phyloP scores from a whole-genome alignment of 208 protist genomes.

The Wallacemonas collosoma region DNA sequence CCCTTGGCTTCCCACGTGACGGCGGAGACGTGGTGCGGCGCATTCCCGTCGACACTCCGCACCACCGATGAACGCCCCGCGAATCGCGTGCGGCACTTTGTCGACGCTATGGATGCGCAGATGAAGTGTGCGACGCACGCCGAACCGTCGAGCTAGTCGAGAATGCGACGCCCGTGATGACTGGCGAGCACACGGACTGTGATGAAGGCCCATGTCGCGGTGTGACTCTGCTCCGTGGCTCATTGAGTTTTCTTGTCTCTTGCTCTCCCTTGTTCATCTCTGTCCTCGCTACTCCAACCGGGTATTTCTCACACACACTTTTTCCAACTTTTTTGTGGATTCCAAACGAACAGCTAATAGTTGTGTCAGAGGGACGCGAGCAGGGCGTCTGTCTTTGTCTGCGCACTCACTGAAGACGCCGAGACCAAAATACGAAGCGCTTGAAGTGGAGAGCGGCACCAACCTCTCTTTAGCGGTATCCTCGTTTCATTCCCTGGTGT shows the following conservation, averaged over 20 bases:
- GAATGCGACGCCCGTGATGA: neutral
- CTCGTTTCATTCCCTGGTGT: conserved; percentile 8
- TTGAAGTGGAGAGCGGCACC: neutral
- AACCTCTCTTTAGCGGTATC: conserved; percentile 21
- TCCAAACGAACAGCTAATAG: too few species aligned
- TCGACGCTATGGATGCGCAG: conserved; percentile 35
- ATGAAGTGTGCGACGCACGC: conserved; percentile 26
- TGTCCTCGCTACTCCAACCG: neutral
- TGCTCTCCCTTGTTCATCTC: conserved; percentile 3
- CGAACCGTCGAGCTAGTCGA: too few species aligned
- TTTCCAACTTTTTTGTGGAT: too few species aligned
- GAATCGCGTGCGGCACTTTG: conserved; percentile 32
- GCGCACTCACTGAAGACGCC: too few species aligned
- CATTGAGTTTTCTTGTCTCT: conserved; percentile 3
- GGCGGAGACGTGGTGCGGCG: conserved; percentile 54
- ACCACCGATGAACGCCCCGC: neutral
- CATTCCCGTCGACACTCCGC: conserved; percentile 24
- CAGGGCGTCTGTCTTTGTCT: too few species aligned
- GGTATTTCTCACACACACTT: neutral
- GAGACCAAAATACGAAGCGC: too few species aligned
- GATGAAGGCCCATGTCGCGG: neutral
- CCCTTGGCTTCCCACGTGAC: conserved; percentile 41
- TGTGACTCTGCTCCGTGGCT: neutral
- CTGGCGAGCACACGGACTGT: neutral
- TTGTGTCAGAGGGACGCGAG: too few species aligned